These are phyloP conservation scores for Tylopilus sp. DNA, from an alignment of 768 basidiomycete genomes.

Conservation along the genomic window DNA sequence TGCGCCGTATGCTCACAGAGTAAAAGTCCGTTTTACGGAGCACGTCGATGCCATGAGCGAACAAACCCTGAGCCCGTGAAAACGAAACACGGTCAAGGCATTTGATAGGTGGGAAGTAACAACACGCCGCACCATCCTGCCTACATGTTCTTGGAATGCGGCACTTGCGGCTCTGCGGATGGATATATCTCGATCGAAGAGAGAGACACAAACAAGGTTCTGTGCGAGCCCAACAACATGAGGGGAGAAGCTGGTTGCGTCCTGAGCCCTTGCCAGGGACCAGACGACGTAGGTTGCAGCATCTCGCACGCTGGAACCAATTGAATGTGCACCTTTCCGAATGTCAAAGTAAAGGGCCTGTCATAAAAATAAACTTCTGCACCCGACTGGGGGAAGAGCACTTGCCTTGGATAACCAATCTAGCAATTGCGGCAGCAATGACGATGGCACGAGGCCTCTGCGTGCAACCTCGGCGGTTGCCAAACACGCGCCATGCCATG, in stretches of 20 bases:
- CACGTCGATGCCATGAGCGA: conserved; percentile 93
- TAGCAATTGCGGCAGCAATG: conserved; percentile 60
- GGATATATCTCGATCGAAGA: conserved; percentile 92
- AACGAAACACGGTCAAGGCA: conserved; percentile 15
- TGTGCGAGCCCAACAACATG: conserved; percentile 66
- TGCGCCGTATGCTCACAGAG: conserved; percentile 80
- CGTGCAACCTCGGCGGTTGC: conserved; percentile 92
- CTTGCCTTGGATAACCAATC: conserved; percentile 79
- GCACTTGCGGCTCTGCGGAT: conserved; percentile 96
- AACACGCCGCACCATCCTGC: conserved; percentile 67
- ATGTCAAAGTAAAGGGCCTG: conserved; percentile 93
- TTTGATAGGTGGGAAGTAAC: conserved; percentile 1
- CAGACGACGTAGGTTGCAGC: conserved; percentile 93
- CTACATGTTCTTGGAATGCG: conserved; percentile 96
- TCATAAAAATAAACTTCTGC: conserved; percentile 11
- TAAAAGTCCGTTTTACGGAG: conserved; percentile 93
- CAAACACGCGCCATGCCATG: conserved; percentile 94
- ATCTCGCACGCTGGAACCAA: conserved; percentile 93
- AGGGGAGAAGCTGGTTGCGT: conserved; percentile 52
- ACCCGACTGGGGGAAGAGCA: conserved; percentile 6
- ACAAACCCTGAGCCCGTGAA: conserved; percentile 59
- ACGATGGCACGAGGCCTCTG: conserved; percentile 61
- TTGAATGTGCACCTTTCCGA: conserved; percentile 86
- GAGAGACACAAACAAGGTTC: conserved; percentile 70
- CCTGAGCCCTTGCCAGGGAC: conserved; percentile 84